phyloP scores from a whole-genome alignment of 202 grass and related monocot genomes.

The Zizania palustris region DNA sequence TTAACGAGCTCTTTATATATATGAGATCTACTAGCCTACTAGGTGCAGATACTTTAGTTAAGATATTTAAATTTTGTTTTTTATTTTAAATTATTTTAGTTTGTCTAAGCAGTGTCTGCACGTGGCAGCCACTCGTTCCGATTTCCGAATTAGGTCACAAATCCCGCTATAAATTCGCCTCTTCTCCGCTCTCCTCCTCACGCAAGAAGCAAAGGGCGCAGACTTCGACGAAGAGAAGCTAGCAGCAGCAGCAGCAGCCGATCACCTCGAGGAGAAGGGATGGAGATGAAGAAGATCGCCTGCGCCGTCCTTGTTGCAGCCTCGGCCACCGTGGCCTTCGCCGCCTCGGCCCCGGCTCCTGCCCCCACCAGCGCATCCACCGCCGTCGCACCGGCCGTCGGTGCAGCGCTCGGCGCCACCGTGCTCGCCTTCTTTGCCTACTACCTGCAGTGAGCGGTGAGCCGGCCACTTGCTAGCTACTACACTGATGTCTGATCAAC shows the following conservation, averaged over 20 bases:
- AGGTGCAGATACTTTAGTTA: no score
- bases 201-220: conserved; percentile 35
- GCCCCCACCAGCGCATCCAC: conserved; percentile 53
- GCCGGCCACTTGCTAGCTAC: not conserved
- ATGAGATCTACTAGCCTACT: no score
- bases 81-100: not conserved
- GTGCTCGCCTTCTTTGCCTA: conserved; percentile 69
- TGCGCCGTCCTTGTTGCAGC: conserved; percentile 69
- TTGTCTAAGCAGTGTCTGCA: conserved; percentile 30
- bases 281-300: conserved; percentile 88
- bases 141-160: conserved; percentile 6
- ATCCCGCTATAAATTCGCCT: conserved; percentile 50
- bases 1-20: no score
- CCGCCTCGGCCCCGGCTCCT: conserved; percentile 65
- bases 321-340: conserved; percentile 65
- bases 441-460: conserved; percentile 63
- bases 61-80: no score
- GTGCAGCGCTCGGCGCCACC: conserved; percentile 60
- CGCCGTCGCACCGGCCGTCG: conserved; percentile 51
- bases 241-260: conserved; percentile 8
- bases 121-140: conserved; percentile 38
- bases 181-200: conserved; percentile 20
- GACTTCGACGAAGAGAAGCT: no score
- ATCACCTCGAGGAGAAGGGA: conserved; percentile 24
- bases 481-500: not conserved